Percentiles rank a stretch among this genome's conserved stretches.
phyloP scores from a whole-genome alignment of 495 filamentous ascomycete species.

The Neurospora sublineolata region DNA sequence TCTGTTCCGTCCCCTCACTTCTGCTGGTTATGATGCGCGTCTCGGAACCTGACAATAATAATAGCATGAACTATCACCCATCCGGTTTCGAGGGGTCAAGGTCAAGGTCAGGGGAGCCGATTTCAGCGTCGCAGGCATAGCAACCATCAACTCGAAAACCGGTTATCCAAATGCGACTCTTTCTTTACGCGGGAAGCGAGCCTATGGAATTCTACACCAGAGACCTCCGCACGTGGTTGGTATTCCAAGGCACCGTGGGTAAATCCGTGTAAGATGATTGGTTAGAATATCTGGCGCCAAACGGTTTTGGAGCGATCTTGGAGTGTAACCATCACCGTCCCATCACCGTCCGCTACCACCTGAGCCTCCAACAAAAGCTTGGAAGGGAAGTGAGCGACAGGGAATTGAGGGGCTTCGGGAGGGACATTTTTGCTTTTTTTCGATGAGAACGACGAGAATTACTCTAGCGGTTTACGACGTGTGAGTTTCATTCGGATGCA shows the following conservation, averaged over 20 bases:
- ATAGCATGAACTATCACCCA: background rate
- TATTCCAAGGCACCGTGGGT: background rate
- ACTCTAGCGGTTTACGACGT: background rate
- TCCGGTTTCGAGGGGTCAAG: background rate
- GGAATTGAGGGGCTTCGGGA: background rate
- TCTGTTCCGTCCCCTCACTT: background rate
- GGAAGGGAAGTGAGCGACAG: background rate
- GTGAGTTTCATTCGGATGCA: background rate
- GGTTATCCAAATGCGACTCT: background rate
- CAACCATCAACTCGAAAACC: background rate
- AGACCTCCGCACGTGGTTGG: background rate
- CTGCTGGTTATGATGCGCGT: background rate
- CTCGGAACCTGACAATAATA: background rate
- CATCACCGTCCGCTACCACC: background rate
- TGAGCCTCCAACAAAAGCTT: background rate
- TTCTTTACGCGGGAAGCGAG: background rate
- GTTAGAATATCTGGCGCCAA: background rate
- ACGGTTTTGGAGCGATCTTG: background rate
- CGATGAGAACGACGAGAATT: background rate
- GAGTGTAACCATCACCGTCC: background rate
- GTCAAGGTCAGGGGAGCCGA: background rate
- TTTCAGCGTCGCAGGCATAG: background rate
- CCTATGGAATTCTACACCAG: background rate
- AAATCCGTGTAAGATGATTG: background rate
- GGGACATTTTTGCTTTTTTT: background rate